Conservation (phyloP, 306 rosid species). For the Hylodesmum podocarpum region DNA sequence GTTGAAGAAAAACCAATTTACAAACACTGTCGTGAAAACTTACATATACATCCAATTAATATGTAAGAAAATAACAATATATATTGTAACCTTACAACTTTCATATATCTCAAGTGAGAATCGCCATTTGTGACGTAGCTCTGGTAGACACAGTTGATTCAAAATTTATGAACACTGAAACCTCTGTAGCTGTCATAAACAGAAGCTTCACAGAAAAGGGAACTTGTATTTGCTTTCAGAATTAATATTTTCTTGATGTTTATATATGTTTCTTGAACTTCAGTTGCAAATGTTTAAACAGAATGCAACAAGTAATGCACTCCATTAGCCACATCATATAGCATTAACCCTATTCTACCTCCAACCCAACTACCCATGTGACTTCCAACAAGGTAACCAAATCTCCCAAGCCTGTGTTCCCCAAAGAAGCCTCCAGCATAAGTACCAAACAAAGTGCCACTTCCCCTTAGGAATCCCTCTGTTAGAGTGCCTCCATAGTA, state of each 20-base stretch:
- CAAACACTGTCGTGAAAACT: neutral
- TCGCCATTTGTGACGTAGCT: conserved; percentile 29
- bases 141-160: conserved; percentile 23
- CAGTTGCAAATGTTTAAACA: conserved; percentile 34
- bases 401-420: conserved; percentile 74
- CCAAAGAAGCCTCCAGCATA: conserved; percentile 69
- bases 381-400: conserved; percentile 92
- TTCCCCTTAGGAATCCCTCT: conserved; percentile 77
- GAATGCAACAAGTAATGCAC: conserved; percentile 59
- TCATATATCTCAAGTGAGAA: conserved; percentile 42
- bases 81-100: conserved; percentile 5
- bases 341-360: conserved; percentile 84
- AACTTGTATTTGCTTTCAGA: conserved; percentile 34
- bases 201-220: conserved; percentile 23
- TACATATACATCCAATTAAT: conserved; percentile 17
- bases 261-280: conserved; percentile 30
- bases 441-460: conserved; percentile 72
- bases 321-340: conserved; percentile 77
- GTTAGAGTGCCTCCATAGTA: conserved; percentile 74
- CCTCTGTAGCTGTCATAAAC: neutral
- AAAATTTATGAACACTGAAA: conserved; percentile 23
- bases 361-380: conserved; percentile 91
- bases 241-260: conserved; percentile 32
- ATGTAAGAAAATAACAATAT: neutral
- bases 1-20: neutral